These are phyloP conservation scores for Colletotrichum graminicola DNA, from an alignment of 2,329 filamentous ascomycete genomes.

Conservation along the genomic window DNA sequence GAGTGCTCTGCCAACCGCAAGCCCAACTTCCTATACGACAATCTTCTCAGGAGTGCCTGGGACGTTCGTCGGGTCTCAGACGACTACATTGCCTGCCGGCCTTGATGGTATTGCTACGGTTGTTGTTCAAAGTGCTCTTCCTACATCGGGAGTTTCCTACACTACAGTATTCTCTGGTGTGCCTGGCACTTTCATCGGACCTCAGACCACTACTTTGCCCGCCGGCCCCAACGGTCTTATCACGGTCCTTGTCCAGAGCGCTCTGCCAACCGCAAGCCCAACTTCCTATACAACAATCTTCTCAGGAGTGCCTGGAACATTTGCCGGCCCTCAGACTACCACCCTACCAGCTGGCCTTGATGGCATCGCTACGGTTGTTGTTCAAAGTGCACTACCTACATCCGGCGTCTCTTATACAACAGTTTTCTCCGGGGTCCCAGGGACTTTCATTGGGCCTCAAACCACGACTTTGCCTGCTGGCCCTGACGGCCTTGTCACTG, in stretches of 20 bases:
- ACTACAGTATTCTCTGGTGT: slow-evolving; percentile 15
- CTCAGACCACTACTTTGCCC: neutral
- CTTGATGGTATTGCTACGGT: slow-evolving; percentile 13
- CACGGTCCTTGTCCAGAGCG: neutral
- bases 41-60: slow-evolving; percentile 7
- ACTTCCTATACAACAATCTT: neutral
- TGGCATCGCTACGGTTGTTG: slow-evolving; percentile 15
- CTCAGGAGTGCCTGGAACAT: slow-evolving; percentile 2
- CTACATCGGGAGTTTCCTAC: neutral
- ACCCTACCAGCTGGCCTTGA: slow-evolving; percentile 8
- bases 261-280: neutral
- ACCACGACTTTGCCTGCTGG: slow-evolving; percentile 12
- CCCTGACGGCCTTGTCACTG: slow-evolving; percentile 7
- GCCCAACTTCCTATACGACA: slow-evolving; percentile 9
- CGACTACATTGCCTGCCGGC: slow-evolving; percentile 11
- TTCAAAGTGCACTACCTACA: slow-evolving; percentile 22
- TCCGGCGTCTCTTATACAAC: slow-evolving; percentile 3
- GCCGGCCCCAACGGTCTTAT: neutral
- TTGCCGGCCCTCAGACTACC: slow-evolving; percentile 4
- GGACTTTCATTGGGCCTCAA: slow-evolving; percentile 1
- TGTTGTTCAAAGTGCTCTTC: slow-evolving; percentile 11
- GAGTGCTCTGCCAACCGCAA: slow-evolving; percentile 2
- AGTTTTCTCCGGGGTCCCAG: slow-evolving; percentile 1
- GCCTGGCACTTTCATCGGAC: neutral
- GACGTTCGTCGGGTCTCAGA: slow-evolving; percentile 2